Evolutionary conservation across 2,329 filamentous ascomycete genomes (phyloP).

Genomic region (Aspergillus tanneri): DNA sequence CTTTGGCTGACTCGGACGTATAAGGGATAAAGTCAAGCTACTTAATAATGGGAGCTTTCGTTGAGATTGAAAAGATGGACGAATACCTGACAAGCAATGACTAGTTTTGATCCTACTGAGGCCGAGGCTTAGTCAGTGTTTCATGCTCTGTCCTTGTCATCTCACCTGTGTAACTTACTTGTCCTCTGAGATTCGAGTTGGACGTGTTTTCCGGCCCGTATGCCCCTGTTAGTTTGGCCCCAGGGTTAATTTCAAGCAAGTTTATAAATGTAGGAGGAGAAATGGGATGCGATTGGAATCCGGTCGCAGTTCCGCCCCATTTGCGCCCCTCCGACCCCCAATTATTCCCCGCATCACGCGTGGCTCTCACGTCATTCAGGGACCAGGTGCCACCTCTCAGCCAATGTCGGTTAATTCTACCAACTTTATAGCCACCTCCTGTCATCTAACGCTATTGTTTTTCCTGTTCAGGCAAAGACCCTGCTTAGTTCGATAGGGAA

Average conservation of each 20-base stretch:
- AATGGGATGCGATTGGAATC: neutral
- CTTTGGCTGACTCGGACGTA: neutral
- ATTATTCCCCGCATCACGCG: neutral
- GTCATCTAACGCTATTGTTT: neutral
- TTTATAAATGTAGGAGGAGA: neutral
- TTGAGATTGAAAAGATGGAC: neutral
- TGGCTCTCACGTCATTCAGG: neutral
- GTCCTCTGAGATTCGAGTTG: neutral
- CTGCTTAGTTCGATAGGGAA: neutral
- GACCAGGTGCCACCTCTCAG: neutral
- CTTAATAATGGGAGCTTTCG: neutral
- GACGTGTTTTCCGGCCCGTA: neutral
- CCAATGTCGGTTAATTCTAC: neutral
- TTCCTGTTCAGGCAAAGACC: neutral
- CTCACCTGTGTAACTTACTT: neutral
- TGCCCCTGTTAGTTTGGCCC: neutral
- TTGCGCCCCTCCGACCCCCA: neutral
- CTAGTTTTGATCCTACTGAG: too few species aligned
- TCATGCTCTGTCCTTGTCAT: neutral
- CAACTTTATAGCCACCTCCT: neutral
- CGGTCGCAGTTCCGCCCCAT: neutral
- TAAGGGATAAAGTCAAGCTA: neutral
- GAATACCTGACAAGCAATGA: neutral
- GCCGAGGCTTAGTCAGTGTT: neutral
- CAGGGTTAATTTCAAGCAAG: too few species aligned